A percentile compares a stretch with the other conserved stretches of the same genome.
Conservation (phyloP, 2,329 filamentous ascomycete genomes). For the Epichloe baconii region DNA sequence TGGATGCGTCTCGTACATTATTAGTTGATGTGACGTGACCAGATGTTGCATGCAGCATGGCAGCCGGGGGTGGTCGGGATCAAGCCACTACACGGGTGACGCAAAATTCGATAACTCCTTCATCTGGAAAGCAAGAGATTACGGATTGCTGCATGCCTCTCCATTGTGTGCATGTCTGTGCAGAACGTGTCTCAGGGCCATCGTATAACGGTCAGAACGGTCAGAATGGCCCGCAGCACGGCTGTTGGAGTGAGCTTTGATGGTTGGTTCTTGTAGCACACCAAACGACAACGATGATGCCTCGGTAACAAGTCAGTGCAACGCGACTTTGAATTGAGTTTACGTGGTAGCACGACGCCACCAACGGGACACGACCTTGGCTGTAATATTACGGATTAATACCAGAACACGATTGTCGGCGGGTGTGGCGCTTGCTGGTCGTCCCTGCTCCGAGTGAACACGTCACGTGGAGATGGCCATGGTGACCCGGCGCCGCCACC, state of each 20-base stretch:
- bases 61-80: background rate
- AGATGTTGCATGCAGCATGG: background rate
- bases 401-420: too few relatives aligned
- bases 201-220: background rate
- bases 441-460: background rate
- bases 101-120: background rate
- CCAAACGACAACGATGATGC: background rate
- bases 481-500: too few relatives aligned
- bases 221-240: too few relatives aligned
- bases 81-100: background rate
- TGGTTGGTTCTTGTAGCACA: background rate
- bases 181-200: background rate
- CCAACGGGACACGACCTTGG: background rate
- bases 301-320: background rate
- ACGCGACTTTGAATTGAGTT: background rate
- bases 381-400: too few relatives aligned
- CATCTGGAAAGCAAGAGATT: background rate
- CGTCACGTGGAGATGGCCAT: background rate
- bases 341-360: background rate
- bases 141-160: background rate
- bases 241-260: too few relatives aligned
- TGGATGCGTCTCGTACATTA: too few relatives aligned
- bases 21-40: too few relatives aligned
- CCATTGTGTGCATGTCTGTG: background rate
- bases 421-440: too few relatives aligned